phyloP scores from a whole-genome alignment of 2,329 filamentous ascomycete species.

The Elsinoe australis region DNA sequence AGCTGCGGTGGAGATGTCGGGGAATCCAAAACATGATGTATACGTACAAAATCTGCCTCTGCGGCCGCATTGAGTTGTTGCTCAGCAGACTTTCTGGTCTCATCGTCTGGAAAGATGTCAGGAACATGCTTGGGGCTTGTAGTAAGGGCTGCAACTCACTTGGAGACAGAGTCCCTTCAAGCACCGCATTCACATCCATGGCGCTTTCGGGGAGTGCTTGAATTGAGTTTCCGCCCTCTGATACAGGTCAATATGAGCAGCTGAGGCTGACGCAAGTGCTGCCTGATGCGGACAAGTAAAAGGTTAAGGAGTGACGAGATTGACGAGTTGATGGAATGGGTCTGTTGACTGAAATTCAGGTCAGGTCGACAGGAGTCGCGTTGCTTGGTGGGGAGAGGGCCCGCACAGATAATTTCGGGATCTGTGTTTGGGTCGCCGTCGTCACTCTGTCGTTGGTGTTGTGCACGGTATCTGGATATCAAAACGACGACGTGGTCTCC shows the following conservation, averaged over 20 bases:
- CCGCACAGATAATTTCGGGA: constrained; percentile 15
- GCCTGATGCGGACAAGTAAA: background rate
- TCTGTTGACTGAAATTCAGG: constrained; percentile 14
- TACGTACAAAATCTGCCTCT: constrained; percentile 91
- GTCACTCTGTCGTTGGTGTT: background rate
- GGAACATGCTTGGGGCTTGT: background rate
- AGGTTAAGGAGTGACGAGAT: constrained; percentile 10
- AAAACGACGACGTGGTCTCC: background rate
- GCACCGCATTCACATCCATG: constrained; percentile 97
- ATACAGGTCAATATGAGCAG: background rate
- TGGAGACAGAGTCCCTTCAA: constrained; percentile 90
- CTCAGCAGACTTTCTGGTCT: constrained; percentile 83
- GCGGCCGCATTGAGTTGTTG: constrained; percentile 88
- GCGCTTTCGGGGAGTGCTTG: constrained; percentile 34
- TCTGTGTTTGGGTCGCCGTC: background rate
- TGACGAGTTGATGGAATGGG: background rate
- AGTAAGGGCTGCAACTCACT: background rate
- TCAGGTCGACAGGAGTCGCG: constrained; percentile 10
- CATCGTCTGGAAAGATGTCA: constrained; percentile 59
- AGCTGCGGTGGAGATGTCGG: constrained; percentile 29
- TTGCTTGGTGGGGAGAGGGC: constrained; percentile 17
- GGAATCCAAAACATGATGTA: too few species aligned
- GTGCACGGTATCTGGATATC: background rate
- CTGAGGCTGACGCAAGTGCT: background rate
- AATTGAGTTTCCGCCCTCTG: background rate